phyloP scores from a whole-genome alignment of 768 basidiomycete species.

The Fibroporia radiculosa region DNA sequence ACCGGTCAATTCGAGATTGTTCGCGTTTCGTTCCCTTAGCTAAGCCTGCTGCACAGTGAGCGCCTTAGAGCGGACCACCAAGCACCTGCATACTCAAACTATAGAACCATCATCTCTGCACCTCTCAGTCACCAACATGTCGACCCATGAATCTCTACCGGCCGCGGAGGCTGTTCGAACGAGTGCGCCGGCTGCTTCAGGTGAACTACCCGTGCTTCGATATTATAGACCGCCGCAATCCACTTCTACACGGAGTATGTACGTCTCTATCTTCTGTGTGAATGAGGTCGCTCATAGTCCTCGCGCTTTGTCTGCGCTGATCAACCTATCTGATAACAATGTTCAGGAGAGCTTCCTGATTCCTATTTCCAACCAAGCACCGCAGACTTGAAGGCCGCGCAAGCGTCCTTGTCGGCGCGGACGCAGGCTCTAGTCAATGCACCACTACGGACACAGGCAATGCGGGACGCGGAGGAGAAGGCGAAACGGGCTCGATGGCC shows the following conservation, averaged over 20 bases:
- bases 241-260: constrained; percentile 9
- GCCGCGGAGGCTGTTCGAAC: too few relatives aligned
- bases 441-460: constrained; percentile 58
- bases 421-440: constrained; percentile 59
- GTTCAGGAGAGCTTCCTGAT: constrained; percentile 51
- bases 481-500: constrained; percentile 66
- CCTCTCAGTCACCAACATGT: too few relatives aligned
- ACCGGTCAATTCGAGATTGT: constrained; percentile 3
- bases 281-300: not conserved
- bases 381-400: constrained; percentile 63
- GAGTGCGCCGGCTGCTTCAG: not conserved
- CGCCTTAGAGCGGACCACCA: not conserved
- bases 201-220: constrained; percentile 8
- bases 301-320: not conserved
- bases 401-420: constrained; percentile 52
- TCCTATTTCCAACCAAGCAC: constrained; percentile 67
- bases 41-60: not conserved
- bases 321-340: not conserved
- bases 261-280: constrained; percentile 4
- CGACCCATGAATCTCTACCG: too few relatives aligned
- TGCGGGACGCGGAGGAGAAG: constrained; percentile 54
- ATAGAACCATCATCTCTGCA: not conserved
- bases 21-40: not conserved
- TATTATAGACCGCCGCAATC: constrained; percentile 17
- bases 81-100: not conserved